Conservation (phyloP, 768 basidiomycete genomes). For the Lactifluus rugatus region DNA sequence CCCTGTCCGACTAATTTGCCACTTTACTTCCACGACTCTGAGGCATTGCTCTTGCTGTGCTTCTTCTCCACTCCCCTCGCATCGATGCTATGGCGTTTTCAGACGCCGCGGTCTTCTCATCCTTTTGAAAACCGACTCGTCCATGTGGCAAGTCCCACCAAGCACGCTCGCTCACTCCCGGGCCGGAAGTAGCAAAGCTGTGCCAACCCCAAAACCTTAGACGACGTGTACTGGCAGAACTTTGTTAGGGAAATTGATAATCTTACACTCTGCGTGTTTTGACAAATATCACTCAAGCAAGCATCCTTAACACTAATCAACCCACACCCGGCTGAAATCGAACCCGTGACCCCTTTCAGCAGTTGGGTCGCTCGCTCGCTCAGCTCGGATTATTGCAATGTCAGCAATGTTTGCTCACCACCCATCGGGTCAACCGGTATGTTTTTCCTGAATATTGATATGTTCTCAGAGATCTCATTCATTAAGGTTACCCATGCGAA, state of each 20-base stretch:
- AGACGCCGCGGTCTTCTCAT: neutral
- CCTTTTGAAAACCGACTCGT: neutral
- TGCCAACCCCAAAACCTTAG: conserved; percentile 3
- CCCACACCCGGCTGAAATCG: neutral
- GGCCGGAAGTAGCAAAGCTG: neutral
- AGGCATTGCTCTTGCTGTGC: neutral
- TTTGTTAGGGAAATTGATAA: too few relatives aligned
- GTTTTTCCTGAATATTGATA: neutral
- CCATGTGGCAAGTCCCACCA: neutral
- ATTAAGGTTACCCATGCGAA: too few relatives aligned
- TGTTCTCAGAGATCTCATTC: too few relatives aligned
- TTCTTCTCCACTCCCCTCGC: neutral
- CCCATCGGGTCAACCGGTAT: neutral
- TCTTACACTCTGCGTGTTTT: too few relatives aligned
- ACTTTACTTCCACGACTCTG: neutral
- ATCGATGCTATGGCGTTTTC: neutral
- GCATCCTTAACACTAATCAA: too few relatives aligned
- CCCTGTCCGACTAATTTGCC: neutral
- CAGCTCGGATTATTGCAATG: neutral
- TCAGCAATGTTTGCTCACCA: neutral
- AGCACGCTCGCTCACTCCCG: too few relatives aligned
- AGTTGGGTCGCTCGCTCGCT: too few relatives aligned
- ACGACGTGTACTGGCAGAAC: neutral
- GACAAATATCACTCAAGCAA: too few relatives aligned
- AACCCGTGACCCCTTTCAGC: neutral